Base-by-base conservation (phyloP, 1,284 basidiomycete genomes). In the Sporisorium sorghi region DNA sequence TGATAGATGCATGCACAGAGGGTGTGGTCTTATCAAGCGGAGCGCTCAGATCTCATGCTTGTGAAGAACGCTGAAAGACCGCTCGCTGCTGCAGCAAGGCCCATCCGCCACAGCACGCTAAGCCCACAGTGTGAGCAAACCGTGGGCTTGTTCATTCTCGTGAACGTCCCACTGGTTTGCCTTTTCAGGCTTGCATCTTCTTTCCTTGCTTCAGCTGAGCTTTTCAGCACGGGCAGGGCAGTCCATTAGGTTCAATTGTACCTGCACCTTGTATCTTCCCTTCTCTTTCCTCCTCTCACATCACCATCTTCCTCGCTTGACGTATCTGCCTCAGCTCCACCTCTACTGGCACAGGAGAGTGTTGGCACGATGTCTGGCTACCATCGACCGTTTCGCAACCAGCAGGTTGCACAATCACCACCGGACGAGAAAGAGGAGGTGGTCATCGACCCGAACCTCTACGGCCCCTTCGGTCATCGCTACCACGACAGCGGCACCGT, bases 361-460 rank as follows among this genome's bases (percentile, higher is more conserved):
- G 3, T n/a, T 15, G n/a, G 15, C 52, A 24, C 19, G 3, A 72
- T 72, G 69, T 58, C 69, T 24, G 42, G 40, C 47, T 72, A 42
- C 19, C 68, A 65, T 14, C 50, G 51, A 11, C 62, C 58, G 14
- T 58, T 62, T 32, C 62, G 58, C n/a, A 33, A 43, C 2, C 54
- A 61, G n/a, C 17, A 32, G 9, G 26, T 14, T 4, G 39, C 28
- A 1, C 7, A 39, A 4, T 24, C 37, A 15, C 9, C 30, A 17
- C 23, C 50, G 24, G 52, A 49, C n/a, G 37, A 40, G 9, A 17
- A 40, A 21, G 26, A 61, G 11, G 33, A 60, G 17, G 61, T 51
- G 17, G 44, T 72, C 37, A 72, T 72, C 52, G 69, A 76, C 24
- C 73, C 73, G 15, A 76, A 76, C 44, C 56, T 71, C 15, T 76